A percentile compares a stretch with the other conserved stretches of the same genome.
These are phyloP conservation scores for Pseudocercospora musae DNA, from an alignment of 2,329 filamentous ascomycete species.

Conservation along the genomic window DNA sequence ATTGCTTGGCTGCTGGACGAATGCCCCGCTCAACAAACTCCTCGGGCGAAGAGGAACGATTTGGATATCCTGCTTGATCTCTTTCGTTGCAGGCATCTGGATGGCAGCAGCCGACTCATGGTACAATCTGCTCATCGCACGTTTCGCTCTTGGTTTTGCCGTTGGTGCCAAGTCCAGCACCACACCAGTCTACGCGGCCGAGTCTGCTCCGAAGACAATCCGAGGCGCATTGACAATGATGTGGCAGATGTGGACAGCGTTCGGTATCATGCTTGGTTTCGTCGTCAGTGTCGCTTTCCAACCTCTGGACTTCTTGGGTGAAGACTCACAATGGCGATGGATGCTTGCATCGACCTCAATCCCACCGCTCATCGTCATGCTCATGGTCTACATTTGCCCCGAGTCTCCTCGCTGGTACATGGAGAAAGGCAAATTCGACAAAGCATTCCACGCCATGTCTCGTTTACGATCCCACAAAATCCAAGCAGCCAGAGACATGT, in stretches of 20 bases:
- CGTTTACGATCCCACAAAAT: conserved; percentile 36
- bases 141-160: conserved; percentile 66
- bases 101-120: conserved; percentile 67
- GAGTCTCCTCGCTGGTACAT: conserved; percentile 41
- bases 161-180: conserved; percentile 34
- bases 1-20: conserved; percentile 69
- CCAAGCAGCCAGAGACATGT: conserved; percentile 42
- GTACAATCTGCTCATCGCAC: conserved; percentile 66
- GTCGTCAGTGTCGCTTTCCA: conserved; percentile 42
- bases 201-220: conserved; percentile 39
- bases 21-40: conserved; percentile 65
- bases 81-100: conserved; percentile 57
- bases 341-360: conserved; percentile 41
- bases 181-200: conserved; percentile 43
- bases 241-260: conserved; percentile 44
- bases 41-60: conserved; percentile 73
- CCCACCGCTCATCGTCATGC: conserved; percentile 32
- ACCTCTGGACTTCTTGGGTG: conserved; percentile 24
- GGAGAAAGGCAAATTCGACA: conserved; percentile 37
- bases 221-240: conserved; percentile 46
- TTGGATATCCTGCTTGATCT: conserved; percentile 71
- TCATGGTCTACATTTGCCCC: conserved; percentile 42
- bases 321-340: conserved; percentile 28
- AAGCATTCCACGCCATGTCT: conserved; percentile 38
- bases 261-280: conserved; percentile 47